phyloP scores from a whole-genome alignment of 768 basidiomycete species.

The Tephrocybe sp. region DNA sequence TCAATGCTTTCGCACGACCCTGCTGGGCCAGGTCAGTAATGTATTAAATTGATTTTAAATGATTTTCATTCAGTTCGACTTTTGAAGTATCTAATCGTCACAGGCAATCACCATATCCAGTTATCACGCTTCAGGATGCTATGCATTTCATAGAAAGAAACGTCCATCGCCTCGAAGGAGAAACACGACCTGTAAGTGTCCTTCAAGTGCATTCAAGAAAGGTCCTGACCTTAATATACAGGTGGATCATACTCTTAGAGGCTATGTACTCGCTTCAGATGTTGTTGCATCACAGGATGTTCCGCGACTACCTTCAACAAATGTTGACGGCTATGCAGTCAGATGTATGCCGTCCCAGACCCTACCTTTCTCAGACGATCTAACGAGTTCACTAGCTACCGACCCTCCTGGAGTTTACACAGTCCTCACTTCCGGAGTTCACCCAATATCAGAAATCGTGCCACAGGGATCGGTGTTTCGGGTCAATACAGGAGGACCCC shows the following conservation, averaged over 20 bases:
- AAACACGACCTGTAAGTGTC: constrained; percentile 40
- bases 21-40: constrained; percentile 53
- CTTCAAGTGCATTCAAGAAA: not conserved
- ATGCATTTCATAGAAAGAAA: constrained; percentile 52
- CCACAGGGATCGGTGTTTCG: constrained; percentile 59
- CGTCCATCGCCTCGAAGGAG: constrained; percentile 36
- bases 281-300: constrained; percentile 63
- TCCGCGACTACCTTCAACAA: constrained; percentile 68
- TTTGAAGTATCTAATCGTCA: constrained; percentile 43
- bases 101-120: no score
- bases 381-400: constrained; percentile 41
- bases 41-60: not conserved
- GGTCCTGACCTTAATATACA: constrained; percentile 22
- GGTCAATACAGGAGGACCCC: constrained; percentile 83
- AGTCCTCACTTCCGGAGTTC: constrained; percentile 59
- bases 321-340: constrained; percentile 87
- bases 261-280: constrained; percentile 74
- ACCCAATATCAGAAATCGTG: constrained; percentile 43
- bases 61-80: not conserved
- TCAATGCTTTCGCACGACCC: constrained; percentile 69
- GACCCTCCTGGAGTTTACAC: constrained; percentile 64
- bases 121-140: constrained; percentile 61
- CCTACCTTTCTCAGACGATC: not conserved
- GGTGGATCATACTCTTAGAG: constrained; percentile 61
- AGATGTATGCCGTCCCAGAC: constrained; percentile 43